phyloP scores from a whole-genome alignment of 495 filamentous ascomycete species.

The Parmelia sp. region DNA sequence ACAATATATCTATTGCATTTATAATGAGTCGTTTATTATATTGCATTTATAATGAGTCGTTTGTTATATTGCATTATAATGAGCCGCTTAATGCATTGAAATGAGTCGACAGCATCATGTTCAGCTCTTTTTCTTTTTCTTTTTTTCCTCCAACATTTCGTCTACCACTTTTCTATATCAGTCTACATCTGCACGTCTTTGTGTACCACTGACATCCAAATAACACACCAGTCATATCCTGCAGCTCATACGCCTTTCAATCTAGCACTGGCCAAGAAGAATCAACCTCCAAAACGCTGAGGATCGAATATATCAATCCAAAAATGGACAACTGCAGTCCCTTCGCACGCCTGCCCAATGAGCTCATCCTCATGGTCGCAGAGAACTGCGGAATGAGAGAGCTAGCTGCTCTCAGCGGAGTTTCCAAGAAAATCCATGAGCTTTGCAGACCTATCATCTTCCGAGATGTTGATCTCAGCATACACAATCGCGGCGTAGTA shows the following conservation, averaged over 20 bases:
- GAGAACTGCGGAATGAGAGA: background rate
- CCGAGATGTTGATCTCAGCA: slow-evolving; percentile 13
- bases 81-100: background rate
- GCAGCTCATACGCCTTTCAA: too few relatives aligned
- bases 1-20: background rate
- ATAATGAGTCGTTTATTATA: background rate
- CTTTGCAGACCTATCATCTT: slow-evolving; percentile 8
- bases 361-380: background rate
- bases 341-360: background rate
- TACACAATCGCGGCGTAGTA: background rate
- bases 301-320: background rate
- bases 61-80: background rate
- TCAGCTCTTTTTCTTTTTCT: too few relatives aligned
- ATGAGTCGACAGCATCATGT: too few relatives aligned
- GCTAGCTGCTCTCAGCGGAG: background rate
- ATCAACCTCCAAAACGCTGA: background rate
- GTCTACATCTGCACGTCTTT: background rate
- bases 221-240: too few relatives aligned
- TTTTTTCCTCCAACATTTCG: background rate
- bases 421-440: background rate
- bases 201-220: background rate
- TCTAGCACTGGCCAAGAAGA: too few relatives aligned
- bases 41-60: background rate
- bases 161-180: background rate
- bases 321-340: background rate